These are phyloP conservation scores for Thielaviopsis punctulata DNA, from an alignment of 2,329 filamentous ascomycete species.

Conservation along the genomic window DNA sequence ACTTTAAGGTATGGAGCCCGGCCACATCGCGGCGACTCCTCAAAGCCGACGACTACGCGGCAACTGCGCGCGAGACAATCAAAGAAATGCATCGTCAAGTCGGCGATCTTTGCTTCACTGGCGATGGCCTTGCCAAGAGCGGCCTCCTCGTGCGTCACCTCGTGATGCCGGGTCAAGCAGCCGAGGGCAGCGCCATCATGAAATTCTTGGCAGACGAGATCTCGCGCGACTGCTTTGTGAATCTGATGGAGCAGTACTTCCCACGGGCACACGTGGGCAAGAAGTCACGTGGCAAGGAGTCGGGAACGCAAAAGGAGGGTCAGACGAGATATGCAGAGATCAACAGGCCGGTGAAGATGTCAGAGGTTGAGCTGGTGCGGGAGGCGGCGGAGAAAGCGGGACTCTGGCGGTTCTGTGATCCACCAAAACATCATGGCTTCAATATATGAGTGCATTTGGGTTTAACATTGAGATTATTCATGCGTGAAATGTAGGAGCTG, in stretches of 20 bases:
- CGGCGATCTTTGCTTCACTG: conserved; percentile 66
- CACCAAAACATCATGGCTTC: conserved; percentile 34
- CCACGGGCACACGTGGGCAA: conserved; percentile 71
- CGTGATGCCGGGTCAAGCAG: conserved; percentile 68
- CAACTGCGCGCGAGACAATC: conserved; percentile 58
- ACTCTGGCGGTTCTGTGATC: conserved; percentile 63
- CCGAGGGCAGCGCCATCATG: conserved; percentile 59
- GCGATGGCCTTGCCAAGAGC: conserved; percentile 62
- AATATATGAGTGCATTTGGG: conserved; percentile 22
- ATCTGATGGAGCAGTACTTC: conserved; percentile 81
- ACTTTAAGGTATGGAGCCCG: conserved; percentile 68
- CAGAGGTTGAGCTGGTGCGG: conserved; percentile 49
- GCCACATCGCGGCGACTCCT: conserved; percentile 51
- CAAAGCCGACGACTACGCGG: conserved; percentile 62
- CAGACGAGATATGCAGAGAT: conserved; percentile 57
- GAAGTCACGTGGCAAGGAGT: conserved; percentile 24
- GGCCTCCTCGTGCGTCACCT: conserved; percentile 63
- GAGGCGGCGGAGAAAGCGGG: conserved; percentile 53
- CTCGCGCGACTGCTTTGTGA: conserved; percentile 58
- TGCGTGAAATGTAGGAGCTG: too few species aligned
- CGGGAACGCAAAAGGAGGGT: conserved; percentile 20
- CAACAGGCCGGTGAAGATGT: conserved; percentile 48
- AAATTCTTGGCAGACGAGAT: conserved; percentile 57
- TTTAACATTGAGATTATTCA: too few species aligned
- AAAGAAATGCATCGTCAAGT: conserved; percentile 68